phyloP scores from a whole-genome alignment of 441 rosid genomes.

The Dalechampia spathulata region DNA sequence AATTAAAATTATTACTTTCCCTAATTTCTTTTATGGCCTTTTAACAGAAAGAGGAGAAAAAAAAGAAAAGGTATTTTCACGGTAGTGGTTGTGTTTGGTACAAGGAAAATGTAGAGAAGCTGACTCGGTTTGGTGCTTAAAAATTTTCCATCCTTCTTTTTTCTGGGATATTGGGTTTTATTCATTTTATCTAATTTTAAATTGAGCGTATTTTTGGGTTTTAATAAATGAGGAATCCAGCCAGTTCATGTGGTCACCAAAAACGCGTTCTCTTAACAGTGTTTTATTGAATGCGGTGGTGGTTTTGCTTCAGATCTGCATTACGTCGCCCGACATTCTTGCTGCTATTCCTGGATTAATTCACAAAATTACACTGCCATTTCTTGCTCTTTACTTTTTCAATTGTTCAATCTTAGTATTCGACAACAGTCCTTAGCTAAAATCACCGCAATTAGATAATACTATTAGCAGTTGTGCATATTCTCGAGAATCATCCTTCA shows the following conservation, averaged over 20 bases:
- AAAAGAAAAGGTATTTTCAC: too few relatives aligned
- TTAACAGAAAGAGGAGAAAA: background rate
- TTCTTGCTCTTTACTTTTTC: background rate
- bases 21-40: slow-evolving; percentile 10
- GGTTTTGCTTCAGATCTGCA: slow-evolving; percentile 15
- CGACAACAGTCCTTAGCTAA: too few relatives aligned
- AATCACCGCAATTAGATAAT: too few relatives aligned
- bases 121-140: slow-evolving; percentile 22
- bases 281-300: slow-evolving; percentile 13
- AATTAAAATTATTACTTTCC: too few relatives aligned
- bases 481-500: too few relatives aligned
- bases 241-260: slow-evolving; percentile 48
- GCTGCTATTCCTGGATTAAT: slow-evolving; percentile 18
- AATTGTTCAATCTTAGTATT: slow-evolving; percentile 3
- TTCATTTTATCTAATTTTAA: slow-evolving; percentile 4
- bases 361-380: background rate
- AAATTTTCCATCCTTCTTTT: slow-evolving; percentile 6
- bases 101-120: slow-evolving; percentile 26
- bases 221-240: slow-evolving; percentile 39
- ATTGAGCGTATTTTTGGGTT: background rate
- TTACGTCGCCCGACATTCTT: slow-evolving; percentile 39
- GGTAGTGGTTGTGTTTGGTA: slow-evolving; percentile 21
- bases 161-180: slow-evolving; percentile 10
- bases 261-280: slow-evolving; percentile 44
- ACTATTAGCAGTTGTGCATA: too few relatives aligned